Evolutionary conservation across 2,329 filamentous ascomycete species (phyloP), one percentile per base, ranked within the genome.

Genomic region (Sarocladium oryzae): DNA sequence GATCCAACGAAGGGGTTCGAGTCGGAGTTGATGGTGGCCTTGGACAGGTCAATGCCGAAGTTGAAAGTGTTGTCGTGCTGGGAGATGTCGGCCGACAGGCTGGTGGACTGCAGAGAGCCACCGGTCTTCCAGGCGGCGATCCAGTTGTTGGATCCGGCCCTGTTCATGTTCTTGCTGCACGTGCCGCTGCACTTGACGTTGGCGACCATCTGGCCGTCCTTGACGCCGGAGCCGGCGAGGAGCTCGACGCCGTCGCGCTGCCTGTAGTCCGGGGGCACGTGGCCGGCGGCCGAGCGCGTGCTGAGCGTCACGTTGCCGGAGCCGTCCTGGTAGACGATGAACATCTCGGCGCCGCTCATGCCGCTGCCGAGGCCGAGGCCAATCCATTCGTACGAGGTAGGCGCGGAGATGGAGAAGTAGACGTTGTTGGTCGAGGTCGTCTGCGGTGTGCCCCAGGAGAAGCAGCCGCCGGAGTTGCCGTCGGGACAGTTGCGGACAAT

Each of bases 241-340:
- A 86, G 69, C 32, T 75, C 69, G 20, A 85, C 63, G 28, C 71
- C 64, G 21, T 69, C 67, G 5, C 69, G 65, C 1, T 63, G 58
- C 2, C 66, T 67, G 63, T 77, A 75, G n/a, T n/a, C n/a, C 23
- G 64, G 43, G 0, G 83, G 83, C 67, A 62, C 55, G 56, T 84
- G 69, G 7, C 71, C 71, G 1, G 58, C 66, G 26, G 75, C 78
- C 2, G 63, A 58, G 20, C 83, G 76, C 1, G 81, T 73, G 55
- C 81, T 84, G 50, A 85, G 61, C 1, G 82, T 86, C 21, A 85
- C 71, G 59, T 85, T 84, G 54, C 76, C 76, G 3, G 58, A 56
- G 53, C 79, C 78, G 56, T 82, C 72, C 41, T 77, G 66, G 63
- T 86, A 86, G 56, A 85, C 70, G 59, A 86, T 56, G 60, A 86